Conservation (phyloP, 2,329 filamentous ascomycete genomes). For the Trichoderma harzianum region DNA sequence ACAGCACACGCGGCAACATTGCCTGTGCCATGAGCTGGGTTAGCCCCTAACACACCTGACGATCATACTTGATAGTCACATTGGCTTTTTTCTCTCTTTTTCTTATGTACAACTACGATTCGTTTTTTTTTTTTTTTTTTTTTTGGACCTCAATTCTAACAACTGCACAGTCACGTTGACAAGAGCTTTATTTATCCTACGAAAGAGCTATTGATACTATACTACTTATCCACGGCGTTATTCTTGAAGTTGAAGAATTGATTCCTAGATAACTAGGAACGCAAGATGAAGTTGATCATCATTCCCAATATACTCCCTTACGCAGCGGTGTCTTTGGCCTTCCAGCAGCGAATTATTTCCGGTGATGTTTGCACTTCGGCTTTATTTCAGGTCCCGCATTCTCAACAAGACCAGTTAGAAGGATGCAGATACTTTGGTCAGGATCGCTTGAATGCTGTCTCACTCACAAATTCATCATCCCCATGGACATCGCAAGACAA, state of each 20-base stretch:
- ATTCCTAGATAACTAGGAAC: not conserved
- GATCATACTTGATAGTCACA: not conserved
- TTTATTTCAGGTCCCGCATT: not conserved
- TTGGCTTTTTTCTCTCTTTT: no score
- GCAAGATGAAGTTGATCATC: not conserved
- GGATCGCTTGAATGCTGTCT: not conserved
- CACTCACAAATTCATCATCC: not conserved
- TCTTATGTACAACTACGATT: no score
- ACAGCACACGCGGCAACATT: not conserved
- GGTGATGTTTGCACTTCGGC: not conserved
- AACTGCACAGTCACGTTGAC: not conserved
- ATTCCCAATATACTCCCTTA: not conserved
- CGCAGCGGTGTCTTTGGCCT: not conserved
- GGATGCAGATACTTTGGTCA: not conserved
- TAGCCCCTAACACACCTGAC: no score
- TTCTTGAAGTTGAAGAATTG: not conserved
- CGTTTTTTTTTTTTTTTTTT: no score
- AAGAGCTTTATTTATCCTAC: not conserved
- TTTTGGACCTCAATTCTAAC: no score
- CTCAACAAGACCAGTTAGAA: not conserved
- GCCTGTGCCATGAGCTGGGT: no score
- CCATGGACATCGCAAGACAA: not conserved
- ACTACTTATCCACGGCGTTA: not conserved
- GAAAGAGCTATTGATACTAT: not conserved
- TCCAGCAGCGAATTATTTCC: not conserved